These are phyloP conservation scores for Aspergillus piperis DNA, from an alignment of 2,329 filamentous ascomycete genomes.

Conservation along the genomic window DNA sequence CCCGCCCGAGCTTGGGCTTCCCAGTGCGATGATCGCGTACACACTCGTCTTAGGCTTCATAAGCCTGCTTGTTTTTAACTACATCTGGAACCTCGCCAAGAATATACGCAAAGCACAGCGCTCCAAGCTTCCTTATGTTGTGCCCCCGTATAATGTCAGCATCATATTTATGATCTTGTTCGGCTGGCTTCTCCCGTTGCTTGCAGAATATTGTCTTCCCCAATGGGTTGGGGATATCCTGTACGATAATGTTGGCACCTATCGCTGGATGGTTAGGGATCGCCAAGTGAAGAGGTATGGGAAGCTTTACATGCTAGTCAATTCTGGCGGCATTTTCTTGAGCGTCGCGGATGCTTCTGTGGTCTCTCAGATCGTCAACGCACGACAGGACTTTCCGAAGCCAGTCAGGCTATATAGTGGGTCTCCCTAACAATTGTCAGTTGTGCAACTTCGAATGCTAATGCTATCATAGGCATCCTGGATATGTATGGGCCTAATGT, in stretches of 20 bases:
- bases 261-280: constrained; percentile 21
- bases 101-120: constrained; percentile 30
- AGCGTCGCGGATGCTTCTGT: constrained; percentile 22
- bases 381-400: constrained; percentile 19
- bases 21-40: constrained; percentile 8
- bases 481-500: constrained; percentile 38
- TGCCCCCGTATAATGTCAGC: constrained; percentile 7
- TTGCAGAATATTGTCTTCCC: constrained; percentile 17
- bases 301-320: constrained; percentile 17
- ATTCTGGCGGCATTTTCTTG: constrained; percentile 12
- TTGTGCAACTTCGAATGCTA: background rate
- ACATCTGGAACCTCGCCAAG: background rate
- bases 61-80: constrained; percentile 5
- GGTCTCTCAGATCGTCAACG: constrained; percentile 18
- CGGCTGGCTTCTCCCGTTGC: constrained; percentile 7
- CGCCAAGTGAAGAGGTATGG: constrained; percentile 18
- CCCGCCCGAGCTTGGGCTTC: background rate
- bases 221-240: constrained; percentile 16
- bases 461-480: constrained; percentile 20
- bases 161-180: constrained; percentile 8
- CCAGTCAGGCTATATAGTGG: constrained; percentile 12
- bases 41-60: constrained; percentile 8
- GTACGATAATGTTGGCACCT: constrained; percentile 6
- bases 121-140: constrained; percentile 15
- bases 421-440: background rate